phyloP scores from a whole-genome alignment of 352 stramenopile genomes.

The Phytophthora europaea region DNA sequence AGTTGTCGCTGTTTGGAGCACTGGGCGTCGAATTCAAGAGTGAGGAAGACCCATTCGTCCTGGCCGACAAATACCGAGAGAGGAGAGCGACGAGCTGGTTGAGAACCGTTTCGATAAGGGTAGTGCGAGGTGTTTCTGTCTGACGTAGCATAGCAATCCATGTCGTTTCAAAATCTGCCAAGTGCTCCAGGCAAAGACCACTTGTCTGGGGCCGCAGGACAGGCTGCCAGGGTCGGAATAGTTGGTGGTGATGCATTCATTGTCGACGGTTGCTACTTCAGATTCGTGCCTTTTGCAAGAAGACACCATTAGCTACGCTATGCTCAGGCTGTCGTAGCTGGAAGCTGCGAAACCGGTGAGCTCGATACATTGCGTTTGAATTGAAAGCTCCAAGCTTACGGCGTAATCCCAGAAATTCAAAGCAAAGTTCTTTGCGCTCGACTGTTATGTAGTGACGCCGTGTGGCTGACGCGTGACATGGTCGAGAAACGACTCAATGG shows the following conservation, averaged over 20 bases:
- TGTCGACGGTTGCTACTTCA: constrained; percentile 20
- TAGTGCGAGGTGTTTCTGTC: constrained; percentile 23
- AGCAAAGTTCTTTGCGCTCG: not conserved
- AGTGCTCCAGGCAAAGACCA: not conserved
- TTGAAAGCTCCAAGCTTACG: not conserved
- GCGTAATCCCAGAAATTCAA: not conserved
- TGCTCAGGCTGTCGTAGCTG: constrained; percentile 14
- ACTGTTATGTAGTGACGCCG: not conserved
- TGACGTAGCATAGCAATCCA: not conserved
- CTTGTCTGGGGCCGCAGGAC: constrained; percentile 6
- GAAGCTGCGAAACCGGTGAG: constrained; percentile 8
- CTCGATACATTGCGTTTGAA: not conserved
- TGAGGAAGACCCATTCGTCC: constrained; percentile 11
- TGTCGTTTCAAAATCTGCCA: constrained; percentile 30
- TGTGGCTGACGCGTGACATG: constrained; percentile 4
- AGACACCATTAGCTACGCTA: constrained; percentile 21
- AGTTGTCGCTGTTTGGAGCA: not conserved
- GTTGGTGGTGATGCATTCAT: constrained; percentile 5
- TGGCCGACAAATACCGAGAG: constrained; percentile 12
- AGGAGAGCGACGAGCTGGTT: not conserved
- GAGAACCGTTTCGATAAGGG: constrained; percentile 22
- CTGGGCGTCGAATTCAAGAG: constrained; percentile 22
- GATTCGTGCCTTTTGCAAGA: constrained; percentile 18
- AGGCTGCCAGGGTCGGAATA: constrained; percentile 8
- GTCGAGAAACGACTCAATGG: constrained; percentile 2